These are phyloP conservation scores for Neophaeococcomyces aloes DNA, from an alignment of 2,329 filamentous ascomycete genomes.

Conservation along the genomic window DNA sequence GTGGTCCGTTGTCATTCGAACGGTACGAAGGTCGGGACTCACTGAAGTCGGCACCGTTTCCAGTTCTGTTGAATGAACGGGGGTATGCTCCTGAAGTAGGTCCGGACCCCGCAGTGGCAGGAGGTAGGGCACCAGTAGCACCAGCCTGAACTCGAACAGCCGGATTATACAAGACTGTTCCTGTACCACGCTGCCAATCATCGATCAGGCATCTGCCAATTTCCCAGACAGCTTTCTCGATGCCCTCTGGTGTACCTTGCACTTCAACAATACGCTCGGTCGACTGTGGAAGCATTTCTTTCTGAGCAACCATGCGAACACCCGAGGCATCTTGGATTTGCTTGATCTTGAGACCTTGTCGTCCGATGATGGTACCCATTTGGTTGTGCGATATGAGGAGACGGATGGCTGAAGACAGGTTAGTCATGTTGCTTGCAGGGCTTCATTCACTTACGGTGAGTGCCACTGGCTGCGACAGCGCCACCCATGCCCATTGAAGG, in stretches of 20 bases:
- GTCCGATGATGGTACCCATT: conserved; percentile 98
- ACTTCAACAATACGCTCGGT: conserved; percentile 97
- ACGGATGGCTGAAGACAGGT: conserved; percentile 62
- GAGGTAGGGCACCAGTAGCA: conserved; percentile 45
- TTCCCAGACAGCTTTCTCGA: conserved; percentile 94
- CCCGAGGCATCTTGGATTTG: conserved; percentile 95
- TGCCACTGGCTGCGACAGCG: conserved; percentile 73
- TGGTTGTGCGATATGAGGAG: conserved; percentile 98
- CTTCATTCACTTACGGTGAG: conserved; percentile 64
- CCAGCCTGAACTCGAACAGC: conserved; percentile 72
- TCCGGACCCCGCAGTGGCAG: conserved; percentile 36
- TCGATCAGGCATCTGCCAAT: conserved; percentile 98
- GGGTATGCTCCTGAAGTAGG: conserved; percentile 29
- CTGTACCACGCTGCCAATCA: conserved; percentile 93
- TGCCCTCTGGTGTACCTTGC: conserved; percentile 85
- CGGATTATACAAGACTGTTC: conserved; percentile 95
- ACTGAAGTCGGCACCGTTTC: conserved; percentile 95
- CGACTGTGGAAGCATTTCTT: conserved; percentile 98
- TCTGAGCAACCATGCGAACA: conserved; percentile 98
- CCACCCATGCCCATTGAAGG: conserved; percentile 95
- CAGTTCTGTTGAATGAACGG: conserved; percentile 78
- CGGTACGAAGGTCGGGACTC: conserved; percentile 68
- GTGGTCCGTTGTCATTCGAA: conserved; percentile 54
- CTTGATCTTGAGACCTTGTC: conserved; percentile 96
- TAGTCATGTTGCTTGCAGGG: conserved; percentile 11